A percentile compares a stretch with the other conserved stretches of the same genome.
These are phyloP conservation scores for Pichia cabralensis DNA, from an alignment of 805 yeast genomes.

Conservation along the genomic window DNA sequence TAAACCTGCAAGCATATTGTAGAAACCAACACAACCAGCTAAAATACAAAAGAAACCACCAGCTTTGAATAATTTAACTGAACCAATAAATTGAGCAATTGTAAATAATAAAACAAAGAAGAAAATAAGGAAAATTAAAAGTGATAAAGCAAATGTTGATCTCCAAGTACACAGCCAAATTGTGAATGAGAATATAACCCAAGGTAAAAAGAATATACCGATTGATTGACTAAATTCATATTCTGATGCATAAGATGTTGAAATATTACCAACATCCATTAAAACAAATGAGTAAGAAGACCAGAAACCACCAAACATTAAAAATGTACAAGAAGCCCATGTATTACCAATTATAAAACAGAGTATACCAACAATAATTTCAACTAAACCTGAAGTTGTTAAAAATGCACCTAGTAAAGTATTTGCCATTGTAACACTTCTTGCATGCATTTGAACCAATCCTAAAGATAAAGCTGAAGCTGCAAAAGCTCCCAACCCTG, in stretches of 20 bases:
- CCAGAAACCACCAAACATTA: slow-evolving; percentile 49
- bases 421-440: slow-evolving; percentile 33
- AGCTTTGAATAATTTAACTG: slow-evolving; percentile 27
- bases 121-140: slow-evolving; percentile 33
- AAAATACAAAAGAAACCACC: slow-evolving; percentile 41
- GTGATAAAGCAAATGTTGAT: slow-evolving; percentile 33
- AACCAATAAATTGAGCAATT: slow-evolving; percentile 33
- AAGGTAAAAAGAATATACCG: slow-evolving; percentile 40
- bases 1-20: slow-evolving; percentile 37
- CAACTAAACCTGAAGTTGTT: slow-evolving; percentile 41
- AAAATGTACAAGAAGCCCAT: slow-evolving; percentile 45
- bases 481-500: slow-evolving; percentile 42
- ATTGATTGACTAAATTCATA: slow-evolving; percentile 33
- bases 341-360: slow-evolving; percentile 42
- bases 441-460: slow-evolving; percentile 35
- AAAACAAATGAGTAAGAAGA: slow-evolving; percentile 37
- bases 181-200: slow-evolving; percentile 41
- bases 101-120: slow-evolving; percentile 37
- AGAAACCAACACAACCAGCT: slow-evolving; percentile 35
- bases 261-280: slow-evolving; percentile 34
- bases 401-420: slow-evolving; percentile 36
- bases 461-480: slow-evolving; percentile 39
- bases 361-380: slow-evolving; percentile 41
- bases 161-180: slow-evolving; percentile 38
- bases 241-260: slow-evolving; percentile 28